Conservation (phyloP, 768 basidiomycete species). For the Dictyophora rubrovolvata region DNA sequence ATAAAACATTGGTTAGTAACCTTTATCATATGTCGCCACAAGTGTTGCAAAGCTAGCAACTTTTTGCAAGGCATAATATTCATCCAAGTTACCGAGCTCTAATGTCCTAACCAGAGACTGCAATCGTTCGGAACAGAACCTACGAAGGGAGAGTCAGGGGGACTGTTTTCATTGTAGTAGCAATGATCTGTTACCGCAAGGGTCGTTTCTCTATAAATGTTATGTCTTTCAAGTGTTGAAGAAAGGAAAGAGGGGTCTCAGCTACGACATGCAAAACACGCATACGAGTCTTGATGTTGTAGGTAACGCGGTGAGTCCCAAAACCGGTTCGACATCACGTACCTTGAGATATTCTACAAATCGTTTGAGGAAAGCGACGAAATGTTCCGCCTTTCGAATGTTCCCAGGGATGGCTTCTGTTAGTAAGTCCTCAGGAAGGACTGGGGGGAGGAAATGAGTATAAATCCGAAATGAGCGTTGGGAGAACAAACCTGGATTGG, state of each 20-base stretch:
- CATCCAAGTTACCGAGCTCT: slow-evolving; percentile 82
- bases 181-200: slow-evolving; percentile 51
- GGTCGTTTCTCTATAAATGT: slow-evolving; percentile 96
- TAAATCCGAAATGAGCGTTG: background rate
- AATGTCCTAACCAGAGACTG: slow-evolving; percentile 91
- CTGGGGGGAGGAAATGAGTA: slow-evolving; percentile 26
- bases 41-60: slow-evolving; percentile 94
- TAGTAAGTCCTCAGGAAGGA: slow-evolving; percentile 87
- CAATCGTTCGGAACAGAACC: slow-evolving; percentile 93
- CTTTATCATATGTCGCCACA: slow-evolving; percentile 97
- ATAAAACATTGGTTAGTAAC: slow-evolving; percentile 27
- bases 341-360: slow-evolving; percentile 99
- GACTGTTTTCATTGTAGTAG: background rate
- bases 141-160: slow-evolving; percentile 21
- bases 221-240: slow-evolving; percentile 97
- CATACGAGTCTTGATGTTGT: slow-evolving; percentile 77
- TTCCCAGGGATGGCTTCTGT: slow-evolving; percentile 96
- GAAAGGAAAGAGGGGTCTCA: slow-evolving; percentile 91
- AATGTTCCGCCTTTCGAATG: slow-evolving; percentile 97
- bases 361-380: slow-evolving; percentile 94
- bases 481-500: slow-evolving; percentile 62
- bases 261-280: slow-evolving; percentile 98
- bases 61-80: slow-evolving; percentile 86
- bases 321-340: background rate
- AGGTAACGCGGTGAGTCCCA: background rate